Base-by-base conservation (phyloP, 2,329 filamentous ascomycete species). In the Elsinoe batatas region DNA sequence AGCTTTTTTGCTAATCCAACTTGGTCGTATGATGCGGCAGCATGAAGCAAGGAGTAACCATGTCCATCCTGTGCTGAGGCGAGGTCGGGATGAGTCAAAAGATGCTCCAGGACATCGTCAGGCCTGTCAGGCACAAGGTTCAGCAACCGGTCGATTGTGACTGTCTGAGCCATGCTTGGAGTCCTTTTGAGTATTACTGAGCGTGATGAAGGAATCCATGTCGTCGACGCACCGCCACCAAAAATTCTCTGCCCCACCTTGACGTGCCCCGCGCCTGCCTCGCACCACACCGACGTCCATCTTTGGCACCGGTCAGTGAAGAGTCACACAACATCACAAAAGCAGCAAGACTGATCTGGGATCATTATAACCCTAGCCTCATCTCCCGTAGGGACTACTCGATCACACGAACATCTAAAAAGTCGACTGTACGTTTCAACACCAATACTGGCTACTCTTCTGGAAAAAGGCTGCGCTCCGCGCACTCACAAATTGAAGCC, bases 11-110 rank as follows among this genome's bases (percentile, higher is more conserved):
- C 79, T 13, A 98, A 82, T 56, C 87, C 81, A 35, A 88, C 73
- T 67, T 97, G 91, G 67, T 85, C 87, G 77, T 97, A 98, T 62
- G 91, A 96, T 15, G 88, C 85, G 13, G 91, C 89, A 53, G 93
- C 93, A 71, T 98, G 93, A 49, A 97, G 76, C 22, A 97, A 82
- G 46, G 90, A 95, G 74, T 98, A 98, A 64, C 93, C 93, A 66
- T 96, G 87, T 58, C 86, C 83, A 70, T 98, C 93, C 72, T 95
- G 88, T 53, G 79, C 74, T 2, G 83, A 80, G 54, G 93, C 91
- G 54, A 95, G 76, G n/a, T 80, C 72, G 33, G 89, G 88, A 62
- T 89, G 80, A 59, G 83, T 75, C 60, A 81, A 80, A 53, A 98
- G 83, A 62, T 91, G 81, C 57, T 82, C 76, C 59, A 95, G 76